Evolutionary conservation across 768 basidiomycete species (phyloP), one percentile per base, ranked within the genome.

Genomic region (Lactarius psammicola): DNA sequence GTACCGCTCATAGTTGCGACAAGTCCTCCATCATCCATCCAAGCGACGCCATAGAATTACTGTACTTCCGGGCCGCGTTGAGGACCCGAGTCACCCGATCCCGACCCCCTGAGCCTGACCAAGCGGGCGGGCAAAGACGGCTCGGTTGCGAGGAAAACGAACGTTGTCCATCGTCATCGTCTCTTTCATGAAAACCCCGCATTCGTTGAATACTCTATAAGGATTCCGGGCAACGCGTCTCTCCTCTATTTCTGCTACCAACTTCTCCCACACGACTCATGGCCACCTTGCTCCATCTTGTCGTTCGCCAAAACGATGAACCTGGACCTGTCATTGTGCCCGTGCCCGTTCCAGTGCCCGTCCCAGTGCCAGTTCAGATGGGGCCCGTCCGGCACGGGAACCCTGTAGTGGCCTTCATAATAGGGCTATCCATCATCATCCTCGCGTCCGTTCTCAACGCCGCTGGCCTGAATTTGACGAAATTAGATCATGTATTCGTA

Each of bases 391-490:
- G 77, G 66, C 77, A 78, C 71, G 77, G 73, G n/a, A 88, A 77
- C 73, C 81, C 89, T 6, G 85, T 87, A 68, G 80, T 89, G 46
- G 78, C 87, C 6, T 94, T 94, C 75, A 86, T 93, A 67, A 92
- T 93, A 66, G 92, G 95, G 17, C 85, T 97, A 54, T 75, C 88
- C 53, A 96, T 98, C 70, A 87, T 97, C 56, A 78, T 93, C 3
- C 79, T 90, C 8, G 90, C 94, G 0, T 92, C 90, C 20, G 82
- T 93, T n/a, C 82, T 94, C 69, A 94, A 93, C 71, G 92, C 93
- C 38, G 92, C 89, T 0, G 95, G 95, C n/a, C 81, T 98, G 49
- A 98, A 97, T 74, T 80, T 98, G 65, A 95, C 94, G 42, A 98
- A 98, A 76, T 78, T 96, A 49, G 95, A 97, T 78, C 94, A 95